phyloP scores from a whole-genome alignment of 352 stramenopile species.

The Phytophthora palmivora region DNA sequence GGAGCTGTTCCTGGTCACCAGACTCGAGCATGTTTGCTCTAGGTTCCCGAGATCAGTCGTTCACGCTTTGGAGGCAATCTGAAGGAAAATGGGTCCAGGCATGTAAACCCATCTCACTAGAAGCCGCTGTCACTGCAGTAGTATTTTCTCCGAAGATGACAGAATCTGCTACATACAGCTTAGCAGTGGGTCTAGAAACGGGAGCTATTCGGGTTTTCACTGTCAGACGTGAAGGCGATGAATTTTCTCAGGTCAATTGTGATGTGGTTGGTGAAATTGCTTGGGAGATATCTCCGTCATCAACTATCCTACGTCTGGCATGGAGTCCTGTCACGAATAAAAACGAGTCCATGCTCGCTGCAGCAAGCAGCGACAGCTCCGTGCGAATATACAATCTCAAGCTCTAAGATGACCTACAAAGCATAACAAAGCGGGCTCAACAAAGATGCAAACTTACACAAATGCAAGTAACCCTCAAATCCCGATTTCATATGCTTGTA shows the following conservation, averaged over 20 bases:
- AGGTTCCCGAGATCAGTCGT: slow-evolving; percentile 70
- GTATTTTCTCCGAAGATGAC: slow-evolving; percentile 50
- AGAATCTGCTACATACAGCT: slow-evolving; percentile 25
- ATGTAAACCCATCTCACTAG: slow-evolving; percentile 33
- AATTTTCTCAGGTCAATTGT: slow-evolving; percentile 7
- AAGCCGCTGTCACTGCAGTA: slow-evolving; percentile 66
- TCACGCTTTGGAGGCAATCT: slow-evolving; percentile 56
- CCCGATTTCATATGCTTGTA: slow-evolving; percentile 62
- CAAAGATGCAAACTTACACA: neutral
- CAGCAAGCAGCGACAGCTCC: slow-evolving; percentile 56
- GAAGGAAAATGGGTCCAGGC: slow-evolving; percentile 31
- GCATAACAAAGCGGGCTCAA: neutral
- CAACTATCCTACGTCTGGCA: slow-evolving; percentile 51
- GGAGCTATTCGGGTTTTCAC: slow-evolving; percentile 54
- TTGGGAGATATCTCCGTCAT: slow-evolving; percentile 37
- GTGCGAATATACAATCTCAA: slow-evolving; percentile 57
- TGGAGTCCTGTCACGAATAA: slow-evolving; percentile 40
- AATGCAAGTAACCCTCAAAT: slow-evolving; percentile 36
- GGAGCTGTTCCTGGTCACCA: slow-evolving; percentile 77
- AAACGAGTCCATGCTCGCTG: slow-evolving; percentile 36
- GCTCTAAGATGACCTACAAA: slow-evolving; percentile 1
- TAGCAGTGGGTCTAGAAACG: slow-evolving; percentile 70
- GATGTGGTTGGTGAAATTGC: slow-evolving; percentile 30
- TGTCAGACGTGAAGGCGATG: slow-evolving; percentile 8
- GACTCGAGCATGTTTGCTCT: slow-evolving; percentile 66